Evolutionary conservation across 768 basidiomycete species (phyloP).

Genomic region (Dacryopinax spathularia): DNA sequence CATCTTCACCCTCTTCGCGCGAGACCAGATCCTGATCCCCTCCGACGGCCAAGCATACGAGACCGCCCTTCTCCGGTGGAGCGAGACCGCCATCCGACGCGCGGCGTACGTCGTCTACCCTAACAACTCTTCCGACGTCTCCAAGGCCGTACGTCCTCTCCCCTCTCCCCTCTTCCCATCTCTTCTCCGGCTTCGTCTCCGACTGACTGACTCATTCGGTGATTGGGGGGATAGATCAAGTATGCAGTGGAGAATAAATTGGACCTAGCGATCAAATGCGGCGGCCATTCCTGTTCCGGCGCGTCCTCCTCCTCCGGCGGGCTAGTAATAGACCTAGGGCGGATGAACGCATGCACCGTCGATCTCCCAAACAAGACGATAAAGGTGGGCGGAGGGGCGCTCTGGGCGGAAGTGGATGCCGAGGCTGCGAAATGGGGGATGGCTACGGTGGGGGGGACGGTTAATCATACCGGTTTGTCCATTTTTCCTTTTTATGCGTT

Average conservation of each 20-base stretch:
- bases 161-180: too few relatives aligned
- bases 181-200: too few relatives aligned
- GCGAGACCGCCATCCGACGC: not conserved
- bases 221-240: too few relatives aligned
- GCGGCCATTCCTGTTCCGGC: constrained; percentile 7
- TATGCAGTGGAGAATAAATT: not conserved
- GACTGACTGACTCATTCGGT: too few relatives aligned
- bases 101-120: not conserved
- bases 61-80: not conserved
- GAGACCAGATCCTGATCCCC: not conserved
- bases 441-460: constrained; percentile 13
- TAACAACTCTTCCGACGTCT: not conserved
- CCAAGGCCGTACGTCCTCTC: not conserved
- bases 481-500: too few relatives aligned
- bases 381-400: constrained; percentile 9
- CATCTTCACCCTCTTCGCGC: not conserved
- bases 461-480: constrained; percentile 12
- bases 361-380: constrained; percentile 5
- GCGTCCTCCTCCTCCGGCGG: constrained; percentile 9
- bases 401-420: constrained; percentile 9
- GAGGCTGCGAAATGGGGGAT: constrained; percentile 16
- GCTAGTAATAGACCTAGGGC: constrained; percentile 9
- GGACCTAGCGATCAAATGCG: constrained; percentile 10
- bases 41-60: not conserved
- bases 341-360: constrained; percentile 5